These are phyloP conservation scores for Silene noctiflora DNA, from an alignment of 179 eudicot genomes.

Conservation along the genomic window DNA sequence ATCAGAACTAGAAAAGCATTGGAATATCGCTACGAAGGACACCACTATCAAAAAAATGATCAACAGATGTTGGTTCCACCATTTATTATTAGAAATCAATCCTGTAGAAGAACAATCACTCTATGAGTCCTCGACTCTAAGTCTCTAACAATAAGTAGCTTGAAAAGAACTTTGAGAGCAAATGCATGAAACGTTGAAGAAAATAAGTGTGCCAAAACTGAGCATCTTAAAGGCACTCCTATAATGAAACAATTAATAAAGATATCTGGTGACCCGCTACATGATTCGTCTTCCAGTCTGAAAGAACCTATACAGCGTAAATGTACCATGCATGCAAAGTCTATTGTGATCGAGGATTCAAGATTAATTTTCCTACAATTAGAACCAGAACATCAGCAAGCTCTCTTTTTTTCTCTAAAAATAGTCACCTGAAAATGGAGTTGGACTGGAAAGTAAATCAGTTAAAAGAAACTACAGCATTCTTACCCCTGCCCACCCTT, in stretches of 20 bases:
- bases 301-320: not conserved
- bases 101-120: conserved; percentile 33
- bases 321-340: not conserved
- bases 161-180: not conserved
- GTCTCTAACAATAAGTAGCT: not conserved
- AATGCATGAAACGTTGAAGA: not conserved
- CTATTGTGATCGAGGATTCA: not conserved
- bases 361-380: not conserved
- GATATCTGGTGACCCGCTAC: not conserved
- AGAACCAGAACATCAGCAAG: not conserved
- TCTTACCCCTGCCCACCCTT: not conserved
- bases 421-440: not conserved
- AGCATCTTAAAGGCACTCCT: not conserved
- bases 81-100: conserved; percentile 28
- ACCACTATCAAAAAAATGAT: conserved; percentile 41
- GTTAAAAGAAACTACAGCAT: not conserved
- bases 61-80: conserved; percentile 47
- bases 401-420: not conserved
- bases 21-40: conserved; percentile 47
- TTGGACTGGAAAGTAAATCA: not conserved
- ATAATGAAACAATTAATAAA: not conserved
- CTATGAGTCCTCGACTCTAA: not conserved
- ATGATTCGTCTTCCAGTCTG: not conserved
- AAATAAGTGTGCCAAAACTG: not conserved
- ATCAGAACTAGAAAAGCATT: conserved; percentile 67